Percentiles rank a stretch among this genome's conserved stretches.
phyloP scores from a whole-genome alignment of 75 land plant genomes.

The Larix kaempferi region DNA sequence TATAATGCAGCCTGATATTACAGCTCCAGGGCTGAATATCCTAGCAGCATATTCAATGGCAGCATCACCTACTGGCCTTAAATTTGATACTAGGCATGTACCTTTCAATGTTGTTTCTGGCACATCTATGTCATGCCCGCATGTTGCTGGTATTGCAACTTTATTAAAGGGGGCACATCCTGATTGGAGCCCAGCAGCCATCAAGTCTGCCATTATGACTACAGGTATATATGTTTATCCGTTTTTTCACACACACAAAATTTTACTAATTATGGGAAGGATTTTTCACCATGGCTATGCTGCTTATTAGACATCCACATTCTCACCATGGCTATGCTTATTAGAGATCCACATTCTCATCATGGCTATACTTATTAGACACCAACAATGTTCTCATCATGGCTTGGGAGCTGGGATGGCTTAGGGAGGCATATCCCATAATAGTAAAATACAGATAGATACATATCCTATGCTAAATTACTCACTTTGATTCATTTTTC shows the following conservation, averaged over 20 bases:
- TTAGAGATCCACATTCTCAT: neutral
- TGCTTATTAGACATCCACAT: no score
- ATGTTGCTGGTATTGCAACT: constrained; percentile 23
- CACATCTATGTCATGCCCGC: constrained; percentile 44
- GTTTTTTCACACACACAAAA: neutral
- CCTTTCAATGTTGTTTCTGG: constrained; percentile 28
- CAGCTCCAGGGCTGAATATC: constrained; percentile 39
- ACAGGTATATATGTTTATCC: constrained; percentile 18
- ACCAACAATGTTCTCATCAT: neutral
- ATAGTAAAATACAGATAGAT: neutral
- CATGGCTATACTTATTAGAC: neutral
- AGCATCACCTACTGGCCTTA: constrained; percentile 11
- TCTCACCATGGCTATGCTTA: neutral
- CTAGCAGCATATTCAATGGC: constrained; percentile 26
- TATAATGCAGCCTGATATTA: constrained; percentile 34
- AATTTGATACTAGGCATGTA: constrained; percentile 12
- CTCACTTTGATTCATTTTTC: neutral
- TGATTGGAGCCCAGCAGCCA: constrained; percentile 40
- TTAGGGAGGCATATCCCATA: neutral
- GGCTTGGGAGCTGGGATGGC: neutral
- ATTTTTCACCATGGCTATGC: no score
- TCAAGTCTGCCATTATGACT: constrained; percentile 36
- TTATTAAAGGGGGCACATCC: constrained; percentile 31
- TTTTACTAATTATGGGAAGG: neutral
- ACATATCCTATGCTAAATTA: neutral